These are phyloP conservation scores for Fragosphaeria purpurea DNA, from an alignment of 2,329 filamentous ascomycete genomes.

Conservation along the genomic window DNA sequence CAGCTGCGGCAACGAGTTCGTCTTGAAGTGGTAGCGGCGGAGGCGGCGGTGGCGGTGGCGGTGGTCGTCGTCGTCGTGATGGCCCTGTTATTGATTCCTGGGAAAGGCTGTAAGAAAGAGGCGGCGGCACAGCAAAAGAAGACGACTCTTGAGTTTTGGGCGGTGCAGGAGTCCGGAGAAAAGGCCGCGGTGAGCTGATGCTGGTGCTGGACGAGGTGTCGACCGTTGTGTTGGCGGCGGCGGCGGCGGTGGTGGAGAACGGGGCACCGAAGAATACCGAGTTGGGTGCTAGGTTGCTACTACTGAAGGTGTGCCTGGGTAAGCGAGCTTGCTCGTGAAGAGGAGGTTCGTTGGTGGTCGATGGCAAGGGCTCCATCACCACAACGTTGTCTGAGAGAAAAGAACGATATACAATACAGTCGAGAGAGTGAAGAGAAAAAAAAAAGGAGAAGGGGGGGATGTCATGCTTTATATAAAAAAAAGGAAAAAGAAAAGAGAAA, in stretches of 20 bases:
- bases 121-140: too few relatives aligned
- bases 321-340: too few relatives aligned
- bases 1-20: not conserved
- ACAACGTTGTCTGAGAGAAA: not conserved
- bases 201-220: slow-evolving; percentile 12
- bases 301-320: slow-evolving; percentile 5
- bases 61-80: too few relatives aligned
- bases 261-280: not conserved
- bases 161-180: not conserved
- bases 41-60: too few relatives aligned
- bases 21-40: too few relatives aligned
- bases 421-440: not conserved
- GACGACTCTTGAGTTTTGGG: too few relatives aligned
- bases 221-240: slow-evolving; percentile 10
- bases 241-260: too few relatives aligned
- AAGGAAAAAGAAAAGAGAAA: not conserved
- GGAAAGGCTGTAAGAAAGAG: too few relatives aligned
- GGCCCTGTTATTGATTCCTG: too few relatives aligned
- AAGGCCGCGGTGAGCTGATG: too few relatives aligned
- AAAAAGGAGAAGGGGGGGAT: not conserved
- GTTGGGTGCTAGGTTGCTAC: slow-evolving; percentile 25
- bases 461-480: not conserved
- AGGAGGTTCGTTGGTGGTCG: slow-evolving; percentile 16
- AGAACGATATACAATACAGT: not conserved
- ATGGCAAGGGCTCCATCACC: slow-evolving; percentile 19